Evolutionary conservation across 257 asterid species (phyloP).

Genomic region (Solanum ossicruentum): DNA sequence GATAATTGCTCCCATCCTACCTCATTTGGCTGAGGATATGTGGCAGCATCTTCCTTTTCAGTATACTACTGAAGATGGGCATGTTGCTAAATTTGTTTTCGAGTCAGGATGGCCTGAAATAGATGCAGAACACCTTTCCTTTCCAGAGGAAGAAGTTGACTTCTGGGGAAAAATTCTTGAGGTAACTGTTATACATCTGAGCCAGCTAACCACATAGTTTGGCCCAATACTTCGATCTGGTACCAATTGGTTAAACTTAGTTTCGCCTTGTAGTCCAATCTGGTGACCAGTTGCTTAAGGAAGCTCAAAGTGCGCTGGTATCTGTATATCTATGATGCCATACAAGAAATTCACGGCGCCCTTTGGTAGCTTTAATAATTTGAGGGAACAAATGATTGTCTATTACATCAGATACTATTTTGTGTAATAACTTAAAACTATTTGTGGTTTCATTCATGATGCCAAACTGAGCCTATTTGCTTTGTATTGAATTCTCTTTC

Average conservation of each 20-base stretch:
- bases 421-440: not conserved
- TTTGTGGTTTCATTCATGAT: not conserved
- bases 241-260: not conserved
- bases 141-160: conserved; percentile 51
- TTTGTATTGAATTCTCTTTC: not conserved
- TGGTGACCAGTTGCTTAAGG: not conserved
- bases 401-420: not conserved
- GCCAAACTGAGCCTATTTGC: not conserved
- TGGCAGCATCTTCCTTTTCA: conserved; percentile 95
- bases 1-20: conserved; percentile 82
- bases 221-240: not conserved
- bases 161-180: conserved; percentile 91
- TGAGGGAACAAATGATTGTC: not conserved
- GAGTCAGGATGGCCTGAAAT: conserved; percentile 68
- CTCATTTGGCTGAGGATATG: conserved; percentile 94
- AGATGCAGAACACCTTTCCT: conserved; percentile 40
- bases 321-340: not conserved
- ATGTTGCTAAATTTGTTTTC: conserved; percentile 47
- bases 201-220: not conserved
- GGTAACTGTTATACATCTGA: conserved; percentile 28
- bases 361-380: not conserved
- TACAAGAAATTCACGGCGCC: not conserved
- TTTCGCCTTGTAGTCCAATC: not conserved
- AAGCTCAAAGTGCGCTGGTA: not conserved
- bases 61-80: conserved; percentile 47